Evolutionary conservation across 169 alveolate species (phyloP).

Genomic region (Plasmodium relictum): DNA sequence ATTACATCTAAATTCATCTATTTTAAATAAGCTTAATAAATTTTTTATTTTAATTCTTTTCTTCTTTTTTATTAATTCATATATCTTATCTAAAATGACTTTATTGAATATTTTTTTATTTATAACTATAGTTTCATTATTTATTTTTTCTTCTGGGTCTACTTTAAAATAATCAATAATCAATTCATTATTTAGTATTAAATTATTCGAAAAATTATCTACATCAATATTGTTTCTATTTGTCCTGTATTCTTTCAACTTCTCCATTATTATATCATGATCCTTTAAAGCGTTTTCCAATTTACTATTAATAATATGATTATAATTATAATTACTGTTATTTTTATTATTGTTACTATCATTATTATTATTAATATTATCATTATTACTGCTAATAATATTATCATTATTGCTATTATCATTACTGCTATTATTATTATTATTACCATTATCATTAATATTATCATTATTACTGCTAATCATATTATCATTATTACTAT

Average conservation of each 20-base stretch:
- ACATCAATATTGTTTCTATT: neutral
- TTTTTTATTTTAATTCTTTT: constrained; percentile 32
- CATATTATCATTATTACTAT: neutral
- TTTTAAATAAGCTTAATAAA: constrained; percentile 38
- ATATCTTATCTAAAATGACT: constrained; percentile 25
- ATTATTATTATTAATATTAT: neutral
- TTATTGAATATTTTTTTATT: constrained; percentile 51
- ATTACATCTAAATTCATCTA: constrained; percentile 17
- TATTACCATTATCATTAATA: neutral
- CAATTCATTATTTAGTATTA: constrained; percentile 28
- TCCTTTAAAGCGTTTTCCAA: neutral
- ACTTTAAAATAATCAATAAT: constrained; percentile 23
- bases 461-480: neutral
- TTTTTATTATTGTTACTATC: neutral
- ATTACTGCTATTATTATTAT: neutral
- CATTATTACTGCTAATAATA: neutral
- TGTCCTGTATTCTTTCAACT: neutral
- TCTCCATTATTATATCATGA: neutral
- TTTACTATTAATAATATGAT: neutral
- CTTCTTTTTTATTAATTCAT: constrained; percentile 36
- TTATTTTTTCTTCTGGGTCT: neutral
- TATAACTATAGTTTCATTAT: constrained; percentile 22
- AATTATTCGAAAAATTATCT: neutral
- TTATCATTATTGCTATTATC: neutral
- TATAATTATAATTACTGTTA: neutral